Conservation (phyloP, 2,329 filamentous ascomycete genomes). For the Phaeosphaeriaceae sp. region DNA sequence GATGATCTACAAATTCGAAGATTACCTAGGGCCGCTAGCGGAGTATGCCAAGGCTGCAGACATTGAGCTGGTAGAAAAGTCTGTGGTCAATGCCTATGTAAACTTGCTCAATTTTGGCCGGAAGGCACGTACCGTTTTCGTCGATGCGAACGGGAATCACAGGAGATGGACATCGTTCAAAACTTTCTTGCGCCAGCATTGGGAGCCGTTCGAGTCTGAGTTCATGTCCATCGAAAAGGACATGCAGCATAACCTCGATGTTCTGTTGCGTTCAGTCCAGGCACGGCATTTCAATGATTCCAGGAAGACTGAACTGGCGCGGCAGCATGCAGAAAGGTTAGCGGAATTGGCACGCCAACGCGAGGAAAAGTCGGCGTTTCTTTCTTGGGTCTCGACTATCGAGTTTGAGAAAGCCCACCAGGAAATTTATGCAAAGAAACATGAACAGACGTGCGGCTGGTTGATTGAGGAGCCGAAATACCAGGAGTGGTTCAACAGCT, state of each 20-base stretch:
- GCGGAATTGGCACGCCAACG: slow-evolving; percentile 6
- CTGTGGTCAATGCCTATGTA: slow-evolving; percentile 20
- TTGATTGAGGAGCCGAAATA: slow-evolving; percentile 16
- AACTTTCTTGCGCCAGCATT: slow-evolving; percentile 26
- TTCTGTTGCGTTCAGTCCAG: slow-evolving; percentile 20
- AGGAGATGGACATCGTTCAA: slow-evolving; percentile 18
- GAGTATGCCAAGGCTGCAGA: slow-evolving; percentile 17
- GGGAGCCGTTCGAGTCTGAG: slow-evolving; percentile 28
- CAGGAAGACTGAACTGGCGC: slow-evolving; percentile 8
- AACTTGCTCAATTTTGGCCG: slow-evolving; percentile 24
- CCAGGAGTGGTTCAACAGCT: slow-evolving; percentile 18
- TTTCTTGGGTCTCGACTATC: slow-evolving; percentile 24
- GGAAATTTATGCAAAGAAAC: slow-evolving; percentile 23
- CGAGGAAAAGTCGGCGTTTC: slow-evolving; percentile 22
- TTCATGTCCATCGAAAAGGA: slow-evolving; percentile 19
- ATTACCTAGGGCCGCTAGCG: slow-evolving; percentile 24
- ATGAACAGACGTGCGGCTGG: slow-evolving; percentile 25
- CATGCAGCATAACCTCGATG: slow-evolving; percentile 21
- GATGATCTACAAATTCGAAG: slow-evolving; percentile 21
- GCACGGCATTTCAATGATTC: slow-evolving; percentile 14
- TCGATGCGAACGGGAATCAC: slow-evolving; percentile 15
- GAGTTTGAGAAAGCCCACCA: slow-evolving; percentile 27
- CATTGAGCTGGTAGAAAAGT: slow-evolving; percentile 12
- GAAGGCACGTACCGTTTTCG: slow-evolving; percentile 22
- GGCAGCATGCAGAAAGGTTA: slow-evolving; percentile 1